Evolutionary conservation across 2,329 filamentous ascomycete species (phyloP).

Genomic region (Escovopsis sp.): DNA sequence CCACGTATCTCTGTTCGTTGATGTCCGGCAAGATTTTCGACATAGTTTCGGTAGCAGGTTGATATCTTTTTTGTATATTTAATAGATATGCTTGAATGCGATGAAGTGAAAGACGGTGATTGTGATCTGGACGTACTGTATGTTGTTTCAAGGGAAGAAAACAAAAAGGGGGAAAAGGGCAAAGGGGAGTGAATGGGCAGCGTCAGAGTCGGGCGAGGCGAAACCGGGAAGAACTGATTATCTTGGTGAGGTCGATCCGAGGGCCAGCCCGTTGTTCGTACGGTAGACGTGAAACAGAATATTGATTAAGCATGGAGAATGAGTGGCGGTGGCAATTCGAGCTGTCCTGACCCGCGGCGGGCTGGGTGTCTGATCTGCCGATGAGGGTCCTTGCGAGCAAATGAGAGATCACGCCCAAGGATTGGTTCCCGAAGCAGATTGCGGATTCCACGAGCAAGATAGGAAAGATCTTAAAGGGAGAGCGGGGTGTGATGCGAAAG

Average conservation of each 20-base stretch:
- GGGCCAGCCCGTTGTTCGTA: conserved; percentile 5
- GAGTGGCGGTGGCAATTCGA: conserved; percentile 4
- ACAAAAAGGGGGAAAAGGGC: background rate
- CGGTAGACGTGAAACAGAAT: conserved; percentile 6
- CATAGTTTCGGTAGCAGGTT: conserved; percentile 20
- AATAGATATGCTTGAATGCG: background rate
- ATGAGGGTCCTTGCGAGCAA: conserved; percentile 5
- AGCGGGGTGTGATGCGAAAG: background rate
- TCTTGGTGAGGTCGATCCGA: conserved; percentile 4
- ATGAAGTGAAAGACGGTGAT: conserved; percentile 3
- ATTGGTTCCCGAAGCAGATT: conserved; percentile 4
- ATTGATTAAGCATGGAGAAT: conserved; percentile 5
- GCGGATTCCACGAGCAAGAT: background rate
- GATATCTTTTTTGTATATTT: background rate
- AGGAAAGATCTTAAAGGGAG: background rate
- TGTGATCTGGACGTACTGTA: background rate
- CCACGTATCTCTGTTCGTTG: conserved; percentile 19
- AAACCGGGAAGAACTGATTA: background rate
- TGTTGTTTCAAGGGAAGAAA: too few species aligned
- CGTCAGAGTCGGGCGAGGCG: background rate
- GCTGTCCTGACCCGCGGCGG: conserved; percentile 6
- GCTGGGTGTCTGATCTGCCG: conserved; percentile 5
- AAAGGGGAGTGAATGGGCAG: background rate
- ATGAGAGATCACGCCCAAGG: conserved; percentile 1
- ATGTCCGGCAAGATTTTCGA: conserved; percentile 28